Evolutionary conservation across 257 asterid species (phyloP), one percentile per base, ranked within the genome.

Genomic region (Thymus quinquecostatus): DNA sequence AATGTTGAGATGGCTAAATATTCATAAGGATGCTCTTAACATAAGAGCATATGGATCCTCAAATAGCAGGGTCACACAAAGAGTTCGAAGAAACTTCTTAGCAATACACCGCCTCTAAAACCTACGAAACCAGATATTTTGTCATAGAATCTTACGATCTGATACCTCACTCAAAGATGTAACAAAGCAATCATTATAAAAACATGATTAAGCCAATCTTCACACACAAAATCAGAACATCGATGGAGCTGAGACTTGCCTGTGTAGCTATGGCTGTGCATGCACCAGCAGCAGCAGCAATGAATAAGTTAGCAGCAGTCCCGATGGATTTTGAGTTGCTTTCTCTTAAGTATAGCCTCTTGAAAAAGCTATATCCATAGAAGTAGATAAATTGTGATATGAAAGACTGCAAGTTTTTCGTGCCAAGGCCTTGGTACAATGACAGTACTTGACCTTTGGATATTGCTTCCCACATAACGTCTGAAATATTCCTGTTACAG

Each of bases 201-300:
- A 57, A 68, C 53, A 64, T 30, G 9, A 68, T 61, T 56, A 29
- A 60, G 66, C 72, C 67, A 47, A 33, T 43, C 3, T 45, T 54
- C 47, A 13, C 60, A 14, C 40, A 50, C 55, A n/a, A 60, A 66
- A 70, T 32, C 63, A 41, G 70, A 75, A 36, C 10, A 72, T 50
- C 10, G 45, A 54, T 33, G 77, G 64, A 54, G 77, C 27, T 47
- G 60, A 43, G 70, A 83, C 83, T 85, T 80, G 88, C 98, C 90
- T 93, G 98, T 56, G 96, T 91, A 48, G 85, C 73, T 66, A 91
- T 74, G 66, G 88, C 96, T 3, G 98, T 91, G 76, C 92, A 82
- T 47, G 95, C 88, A 64, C 96, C 98, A 43, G 98, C 93, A 64
- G 86, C 96, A 77, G 96, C 97, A 54, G 97, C 98, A 80, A 93